A percentile compares a stretch with the other conserved stretches of the same genome.
These are phyloP conservation scores for Solanum acaule DNA, from an alignment of 257 asterid species.

Conservation along the genomic window DNA sequence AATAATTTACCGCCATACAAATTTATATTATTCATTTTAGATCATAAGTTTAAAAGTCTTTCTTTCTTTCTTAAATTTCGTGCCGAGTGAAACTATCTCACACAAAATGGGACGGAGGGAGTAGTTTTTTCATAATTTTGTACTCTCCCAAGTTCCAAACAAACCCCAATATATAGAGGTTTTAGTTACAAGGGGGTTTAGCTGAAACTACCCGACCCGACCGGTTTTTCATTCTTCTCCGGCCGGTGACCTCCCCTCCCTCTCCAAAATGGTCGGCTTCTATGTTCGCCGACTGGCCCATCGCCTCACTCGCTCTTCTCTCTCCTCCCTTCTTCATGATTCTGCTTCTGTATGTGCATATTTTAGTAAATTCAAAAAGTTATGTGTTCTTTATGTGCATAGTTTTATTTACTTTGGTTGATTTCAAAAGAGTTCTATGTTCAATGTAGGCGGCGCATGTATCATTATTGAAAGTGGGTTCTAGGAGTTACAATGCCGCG, in stretches of 20 bases:
- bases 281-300: neutral
- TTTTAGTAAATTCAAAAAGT: neutral
- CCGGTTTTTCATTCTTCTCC: neutral
- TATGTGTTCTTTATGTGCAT: neutral
- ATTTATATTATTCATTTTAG: too few relatives aligned
- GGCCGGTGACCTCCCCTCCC: neutral
- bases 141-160: neutral
- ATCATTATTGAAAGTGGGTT: neutral
- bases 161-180: neutral
- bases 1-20: too few relatives aligned
- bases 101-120: too few relatives aligned
- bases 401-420: neutral
- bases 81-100: too few relatives aligned
- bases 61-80: too few relatives aligned
- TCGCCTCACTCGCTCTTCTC: neutral
- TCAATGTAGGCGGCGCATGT: neutral
- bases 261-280: neutral
- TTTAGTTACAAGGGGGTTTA: neutral
- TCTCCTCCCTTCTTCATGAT: neutral
- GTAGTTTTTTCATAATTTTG: neutral
- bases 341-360: neutral
- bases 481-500: neutral
- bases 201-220: neutral
- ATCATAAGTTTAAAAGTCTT: too few relatives aligned
- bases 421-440: neutral